Evolutionary conservation across 1,284 basidiomycete species (phyloP), one percentile per base, ranked within the genome.

Genomic region (Rhodotorula sp.): DNA sequence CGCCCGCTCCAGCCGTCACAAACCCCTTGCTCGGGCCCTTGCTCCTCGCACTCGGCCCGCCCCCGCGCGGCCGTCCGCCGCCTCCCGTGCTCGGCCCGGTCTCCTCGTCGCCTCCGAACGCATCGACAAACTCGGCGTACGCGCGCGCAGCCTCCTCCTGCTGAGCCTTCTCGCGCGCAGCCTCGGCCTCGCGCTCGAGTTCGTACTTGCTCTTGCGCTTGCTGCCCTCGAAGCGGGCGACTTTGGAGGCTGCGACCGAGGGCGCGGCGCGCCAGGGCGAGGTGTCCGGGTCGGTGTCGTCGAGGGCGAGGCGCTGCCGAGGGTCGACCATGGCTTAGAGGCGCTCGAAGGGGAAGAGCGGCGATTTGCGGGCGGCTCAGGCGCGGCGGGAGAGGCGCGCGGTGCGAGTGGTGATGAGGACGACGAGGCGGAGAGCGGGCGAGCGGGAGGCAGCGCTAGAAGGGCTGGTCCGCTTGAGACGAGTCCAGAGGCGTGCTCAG

Each of bases 121-220:
- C 89, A 76, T 92, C 89, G 75, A 94, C 81, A 81, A 93, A 95
- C 79, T 96, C 94, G 8, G 89, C 90, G 80, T 94, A 94, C 7
- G 82, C 83, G 50, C 77, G 75, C 13, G 83, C 82, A 8, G 82
- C 80, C 13, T 82, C 81, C 66, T 76, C 69, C 79, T 50, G 39
- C 34, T 80, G 91, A 59, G 88, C 89, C 37, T 67, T 32, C 80
- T 97, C 94, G 77, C 90, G 87, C 80, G 97, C 94, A 79, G 90
- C 93, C 22, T 80, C 91, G 60, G 88, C 89, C 41, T 70, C 69
- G 46, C 51, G 37, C 80, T 97, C 94, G 80, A 91, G 93, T 48
- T 77, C 76, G 36, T 70, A 69, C 82, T 96, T 84, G 3, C 82
- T 82, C 78, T 84, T 84, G 62, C 64, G 60, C 13, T 37, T 17